Evolutionary conservation across 2,329 filamentous ascomycete genomes (phyloP).

Genomic region (Cladosporium sp.): DNA sequence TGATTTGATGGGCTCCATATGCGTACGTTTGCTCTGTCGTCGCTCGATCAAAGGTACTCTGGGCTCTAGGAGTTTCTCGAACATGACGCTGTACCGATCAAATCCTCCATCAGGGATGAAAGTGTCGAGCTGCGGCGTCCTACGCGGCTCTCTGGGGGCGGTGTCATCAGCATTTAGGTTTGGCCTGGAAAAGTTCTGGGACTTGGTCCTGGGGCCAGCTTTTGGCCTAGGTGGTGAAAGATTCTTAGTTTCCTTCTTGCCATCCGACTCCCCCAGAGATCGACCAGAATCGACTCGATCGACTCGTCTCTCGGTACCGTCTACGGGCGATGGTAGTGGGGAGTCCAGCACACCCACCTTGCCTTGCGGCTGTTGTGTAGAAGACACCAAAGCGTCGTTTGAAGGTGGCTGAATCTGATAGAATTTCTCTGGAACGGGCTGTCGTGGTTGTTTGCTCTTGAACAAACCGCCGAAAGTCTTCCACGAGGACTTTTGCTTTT

Average conservation of each 20-base stretch:
- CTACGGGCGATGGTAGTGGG: slow-evolving; percentile 7
- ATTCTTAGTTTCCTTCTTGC: background rate
- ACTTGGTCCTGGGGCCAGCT: slow-evolving; percentile 1
- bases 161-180: background rate
- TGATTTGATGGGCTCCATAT: background rate
- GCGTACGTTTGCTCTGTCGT: slow-evolving; percentile 21
- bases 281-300: slow-evolving; percentile 5
- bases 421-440: slow-evolving; percentile 14
- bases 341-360: slow-evolving; percentile 11
- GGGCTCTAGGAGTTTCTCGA: slow-evolving; percentile 63
- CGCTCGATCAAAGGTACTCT: slow-evolving; percentile 28
- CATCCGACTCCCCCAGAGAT: background rate
- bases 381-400: background rate
- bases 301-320: background rate
- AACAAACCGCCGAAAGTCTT: slow-evolving; percentile 25
- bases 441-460: slow-evolving; percentile 18
- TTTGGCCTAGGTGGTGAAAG: background rate
- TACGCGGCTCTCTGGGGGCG: background rate
- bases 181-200: background rate
- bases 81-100: slow-evolving; percentile 94
- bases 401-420: slow-evolving; percentile 14
- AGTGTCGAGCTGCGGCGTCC: slow-evolving; percentile 55
- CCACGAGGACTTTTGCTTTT: slow-evolving; percentile 28
- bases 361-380: background rate
- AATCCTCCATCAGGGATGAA: slow-evolving; percentile 74